Evolutionary conservation across 2,329 filamentous ascomycete genomes (phyloP), one percentile per base, ranked within the genome.

Genomic region (Colletotrichum sp.): DNA sequence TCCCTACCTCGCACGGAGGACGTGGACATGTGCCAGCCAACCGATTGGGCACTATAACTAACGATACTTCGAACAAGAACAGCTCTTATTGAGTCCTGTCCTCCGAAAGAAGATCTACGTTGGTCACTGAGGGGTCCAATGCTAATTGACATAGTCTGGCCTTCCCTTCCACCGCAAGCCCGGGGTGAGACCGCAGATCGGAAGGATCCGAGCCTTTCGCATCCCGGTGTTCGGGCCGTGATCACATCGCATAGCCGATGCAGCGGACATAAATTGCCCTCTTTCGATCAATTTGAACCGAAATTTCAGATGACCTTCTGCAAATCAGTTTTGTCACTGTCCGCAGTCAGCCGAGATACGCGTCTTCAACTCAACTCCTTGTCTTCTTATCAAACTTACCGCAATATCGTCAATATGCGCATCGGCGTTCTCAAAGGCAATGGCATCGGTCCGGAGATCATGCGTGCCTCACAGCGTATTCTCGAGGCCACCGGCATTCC

Each of bases 361-460:
- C 5, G 0, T 57, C 13, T 1, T 57, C 52, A 16, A 28, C 52
- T 21, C 21, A 57, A 57, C 4, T 2, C 6, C 24, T 18, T 9
- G 0, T 6, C 52, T 49, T 49, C 10, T 10, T 13, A 49, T 21
- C 18, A 49, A 49, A 26, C 1, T 2, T 34, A 62, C 3, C 9
- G 26, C 7, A 34, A 15, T 3, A n/a, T 28, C 21, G 12, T 57
- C 18, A 62, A 62, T 2, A 62, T 62, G 59, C 59, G 59, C 15
- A 32, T 62, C 28, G 59, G 59, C 32, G 59, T 62, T n/a, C 59
- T 62, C 10, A 62, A 34, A 9, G 59, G 59, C 28, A 62, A 62
- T 21, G 59, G 59, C 18, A 62, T 62, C 10, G 59, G 28, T 16
- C 28, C 59, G 0, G 59, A 62, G 28, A 62, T 62, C 16, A 62